Evolutionary conservation across 2,329 filamentous ascomycete species (phyloP).

Genomic region (Aspergillus transmontanensis): DNA sequence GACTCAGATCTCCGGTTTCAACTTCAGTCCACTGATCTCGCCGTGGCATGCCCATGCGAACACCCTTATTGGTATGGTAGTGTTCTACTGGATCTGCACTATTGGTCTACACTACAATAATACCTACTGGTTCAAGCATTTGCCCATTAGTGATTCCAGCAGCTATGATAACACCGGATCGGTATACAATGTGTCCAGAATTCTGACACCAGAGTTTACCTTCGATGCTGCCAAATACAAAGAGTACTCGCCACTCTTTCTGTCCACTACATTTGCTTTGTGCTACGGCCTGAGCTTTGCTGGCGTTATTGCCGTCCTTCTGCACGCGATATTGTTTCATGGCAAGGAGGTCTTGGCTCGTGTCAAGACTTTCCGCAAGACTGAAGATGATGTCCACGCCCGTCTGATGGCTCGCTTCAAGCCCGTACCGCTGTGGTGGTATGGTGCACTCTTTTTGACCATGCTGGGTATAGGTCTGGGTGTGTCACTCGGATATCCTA

Average conservation of each 20-base stretch:
- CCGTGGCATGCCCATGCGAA: constrained; percentile 77
- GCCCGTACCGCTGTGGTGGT: constrained; percentile 62
- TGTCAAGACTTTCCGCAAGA: constrained; percentile 59
- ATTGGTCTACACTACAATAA: constrained; percentile 66
- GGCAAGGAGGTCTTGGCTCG: constrained; percentile 67
- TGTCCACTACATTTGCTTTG: constrained; percentile 72
- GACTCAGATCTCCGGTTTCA: constrained; percentile 70
- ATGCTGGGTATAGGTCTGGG: constrained; percentile 56
- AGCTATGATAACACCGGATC: constrained; percentile 72
- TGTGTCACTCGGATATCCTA: constrained; percentile 58
- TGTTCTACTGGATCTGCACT: constrained; percentile 65
- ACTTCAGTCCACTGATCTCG: constrained; percentile 68
- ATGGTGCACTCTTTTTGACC: constrained; percentile 47
- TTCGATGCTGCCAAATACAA: constrained; percentile 67
- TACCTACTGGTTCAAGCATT: constrained; percentile 64
- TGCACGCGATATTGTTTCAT: constrained; percentile 69
- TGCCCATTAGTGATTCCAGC: constrained; percentile 69
- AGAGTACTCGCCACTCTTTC: constrained; percentile 61
- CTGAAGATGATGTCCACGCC: constrained; percentile 56
- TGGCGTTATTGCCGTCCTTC: constrained; percentile 68
- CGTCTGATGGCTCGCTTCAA: constrained; percentile 61
- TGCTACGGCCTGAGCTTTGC: constrained; percentile 74
- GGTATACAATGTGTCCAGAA: constrained; percentile 64
- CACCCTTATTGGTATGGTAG: constrained; percentile 66
- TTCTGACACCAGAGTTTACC: constrained; percentile 64